A percentile compares a stretch with the other conserved stretches of the same genome.
phyloP scores from a whole-genome alignment of 257 asterid genomes.

The Forsythia suspensa region DNA sequence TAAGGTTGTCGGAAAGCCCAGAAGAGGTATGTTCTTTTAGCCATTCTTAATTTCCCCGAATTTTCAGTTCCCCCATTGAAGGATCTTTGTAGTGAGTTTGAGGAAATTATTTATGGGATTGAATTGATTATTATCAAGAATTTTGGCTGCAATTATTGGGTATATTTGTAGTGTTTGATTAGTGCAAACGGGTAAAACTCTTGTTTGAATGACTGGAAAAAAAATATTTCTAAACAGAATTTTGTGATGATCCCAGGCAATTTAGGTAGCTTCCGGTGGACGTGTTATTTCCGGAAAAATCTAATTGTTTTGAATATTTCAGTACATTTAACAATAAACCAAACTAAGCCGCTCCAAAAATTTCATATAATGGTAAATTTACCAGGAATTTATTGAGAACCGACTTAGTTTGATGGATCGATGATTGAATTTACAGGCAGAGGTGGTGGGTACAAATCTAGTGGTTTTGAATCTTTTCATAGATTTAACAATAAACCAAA shows the following conservation, averaged over 20 bases:
- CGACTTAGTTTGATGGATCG: not conserved
- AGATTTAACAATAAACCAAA: too few species aligned
- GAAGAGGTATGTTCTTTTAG: slow-evolving; percentile 6
- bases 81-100: not conserved
- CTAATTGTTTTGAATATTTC: not conserved
- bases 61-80: not conserved
- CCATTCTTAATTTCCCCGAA: not conserved
- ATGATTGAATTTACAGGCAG: not conserved
- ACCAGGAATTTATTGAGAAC: not conserved
- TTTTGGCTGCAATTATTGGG: not conserved
- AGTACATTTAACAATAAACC: not conserved
- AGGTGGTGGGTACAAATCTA: not conserved
- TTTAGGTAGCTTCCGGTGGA: not conserved
- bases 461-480: too few species aligned
- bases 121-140: not conserved
- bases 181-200: not conserved
- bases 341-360: not conserved
- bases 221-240: not conserved
- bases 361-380: not conserved
- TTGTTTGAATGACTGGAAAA: not conserved
- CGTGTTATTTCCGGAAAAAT: not conserved
- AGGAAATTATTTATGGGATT: not conserved
- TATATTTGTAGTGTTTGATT: not conserved
- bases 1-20: slow-evolving; percentile 5
- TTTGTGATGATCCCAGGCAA: not conserved